Conservation (phyloP, 148 eudicot species). For the Rhododendron ovatum region DNA sequence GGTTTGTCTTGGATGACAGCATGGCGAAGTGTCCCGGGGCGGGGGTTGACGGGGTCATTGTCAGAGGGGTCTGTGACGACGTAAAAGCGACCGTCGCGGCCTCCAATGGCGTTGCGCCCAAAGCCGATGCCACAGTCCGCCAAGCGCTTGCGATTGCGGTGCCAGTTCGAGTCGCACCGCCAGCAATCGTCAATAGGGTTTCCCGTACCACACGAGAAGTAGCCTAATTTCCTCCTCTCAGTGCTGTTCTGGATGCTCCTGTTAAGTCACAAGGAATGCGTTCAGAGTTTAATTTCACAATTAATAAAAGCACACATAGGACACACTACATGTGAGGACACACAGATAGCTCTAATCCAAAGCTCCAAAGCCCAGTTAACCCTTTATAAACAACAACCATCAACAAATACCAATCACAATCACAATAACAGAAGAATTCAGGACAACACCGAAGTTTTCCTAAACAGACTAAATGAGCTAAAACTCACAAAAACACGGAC, state of each 20-base stretch:
- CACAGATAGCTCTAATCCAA: neutral
- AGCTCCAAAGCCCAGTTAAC: neutral
- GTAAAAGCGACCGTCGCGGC: slow-evolving; percentile 70
- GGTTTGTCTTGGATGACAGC: slow-evolving; percentile 82
- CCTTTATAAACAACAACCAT: neutral
- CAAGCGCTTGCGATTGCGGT: slow-evolving; percentile 62
- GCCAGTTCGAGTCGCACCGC: slow-evolving; percentile 84
- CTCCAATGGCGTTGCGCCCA: slow-evolving; percentile 83
- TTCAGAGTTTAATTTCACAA: neutral
- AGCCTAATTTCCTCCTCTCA: slow-evolving; percentile 75
- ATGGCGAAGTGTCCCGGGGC: slow-evolving; percentile 82
- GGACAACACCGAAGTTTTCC: neutral
- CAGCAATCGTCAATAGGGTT: slow-evolving; percentile 92
- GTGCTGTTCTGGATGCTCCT: slow-evolving; percentile 85
- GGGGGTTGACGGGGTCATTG: slow-evolving; percentile 77
- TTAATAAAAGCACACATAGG: neutral
- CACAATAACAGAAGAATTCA: neutral
- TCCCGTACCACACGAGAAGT: slow-evolving; percentile 80
- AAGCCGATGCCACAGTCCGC: slow-evolving; percentile 88
- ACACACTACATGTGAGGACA: neutral
- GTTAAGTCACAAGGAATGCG: slow-evolving; percentile 5
- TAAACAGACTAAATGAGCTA: too few relatives aligned
- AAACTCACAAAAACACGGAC: too few relatives aligned
- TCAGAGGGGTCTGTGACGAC: slow-evolving; percentile 72
- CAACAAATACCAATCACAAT: neutral